Evolutionary conservation across 805 yeast species (phyloP).

Genomic region (Saccharomycopsis sp.): DNA sequence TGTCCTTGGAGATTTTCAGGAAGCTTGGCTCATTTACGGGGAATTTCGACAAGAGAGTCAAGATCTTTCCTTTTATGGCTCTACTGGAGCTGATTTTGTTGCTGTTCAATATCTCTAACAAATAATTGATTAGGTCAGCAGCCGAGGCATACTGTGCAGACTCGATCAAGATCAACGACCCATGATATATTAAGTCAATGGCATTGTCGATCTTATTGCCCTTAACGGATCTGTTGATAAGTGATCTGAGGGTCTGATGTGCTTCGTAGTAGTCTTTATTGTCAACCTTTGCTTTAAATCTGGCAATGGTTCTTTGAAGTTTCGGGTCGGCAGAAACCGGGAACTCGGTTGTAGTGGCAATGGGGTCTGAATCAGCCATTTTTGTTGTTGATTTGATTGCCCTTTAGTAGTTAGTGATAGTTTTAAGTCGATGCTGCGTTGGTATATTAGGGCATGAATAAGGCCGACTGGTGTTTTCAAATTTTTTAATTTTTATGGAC

Average conservation of each 20-base stretch:
- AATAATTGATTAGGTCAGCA: constrained; percentile 64
- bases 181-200: constrained; percentile 62
- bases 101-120: constrained; percentile 62
- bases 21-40: constrained; percentile 55
- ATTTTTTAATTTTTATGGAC: too few relatives aligned
- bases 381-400: neutral
- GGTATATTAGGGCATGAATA: too few relatives aligned
- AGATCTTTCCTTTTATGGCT: constrained; percentile 30
- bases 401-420: neutral
- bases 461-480: too few relatives aligned
- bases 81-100: constrained; percentile 32
- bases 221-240: constrained; percentile 76
- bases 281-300: constrained; percentile 63
- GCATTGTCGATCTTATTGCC: constrained; percentile 64
- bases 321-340: constrained; percentile 30
- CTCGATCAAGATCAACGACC: constrained; percentile 59
- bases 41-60: constrained; percentile 36
- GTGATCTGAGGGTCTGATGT: constrained; percentile 88
- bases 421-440: too few relatives aligned
- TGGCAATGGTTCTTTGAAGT: constrained; percentile 50
- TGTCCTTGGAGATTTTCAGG: constrained; percentile 58
- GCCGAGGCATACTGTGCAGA: constrained; percentile 76
- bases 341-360: constrained; percentile 1
- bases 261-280: constrained; percentile 87
- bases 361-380: neutral